phyloP scores from a whole-genome alignment of 2,329 filamentous ascomycete genomes.

The Sporothrix euskadiensis region DNA sequence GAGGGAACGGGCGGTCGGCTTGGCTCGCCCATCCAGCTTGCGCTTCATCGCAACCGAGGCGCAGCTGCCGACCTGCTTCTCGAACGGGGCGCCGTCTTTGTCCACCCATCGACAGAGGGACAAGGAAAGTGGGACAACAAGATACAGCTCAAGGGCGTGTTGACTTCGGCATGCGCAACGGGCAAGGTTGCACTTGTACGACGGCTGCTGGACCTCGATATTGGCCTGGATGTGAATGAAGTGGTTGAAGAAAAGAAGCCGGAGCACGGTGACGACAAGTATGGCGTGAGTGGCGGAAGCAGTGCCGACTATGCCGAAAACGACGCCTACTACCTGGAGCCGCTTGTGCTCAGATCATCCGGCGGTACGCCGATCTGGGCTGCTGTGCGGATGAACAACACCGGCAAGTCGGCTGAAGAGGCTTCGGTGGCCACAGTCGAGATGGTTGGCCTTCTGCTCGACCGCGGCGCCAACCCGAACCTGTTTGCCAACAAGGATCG shows the following conservation, averaged over 20 bases:
- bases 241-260: neutral
- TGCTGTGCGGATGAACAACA: neutral
- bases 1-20: neutral
- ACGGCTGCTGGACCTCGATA: neutral
- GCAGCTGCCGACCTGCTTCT: neutral
- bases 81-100: neutral
- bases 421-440: neutral
- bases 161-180: neutral
- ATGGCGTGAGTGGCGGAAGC: neutral
- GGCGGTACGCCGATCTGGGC: neutral
- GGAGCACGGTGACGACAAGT: neutral
- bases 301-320: neutral
- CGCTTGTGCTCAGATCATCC: neutral
- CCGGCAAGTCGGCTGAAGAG: neutral
- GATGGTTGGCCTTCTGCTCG: neutral
- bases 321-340: neutral
- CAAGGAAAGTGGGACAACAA: neutral
- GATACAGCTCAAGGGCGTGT: neutral
- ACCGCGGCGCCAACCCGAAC: neutral
- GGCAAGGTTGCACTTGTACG: neutral
- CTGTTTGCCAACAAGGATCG: neutral
- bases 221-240: neutral
- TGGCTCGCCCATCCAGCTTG: neutral
- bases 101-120: neutral
- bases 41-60: neutral